Conservation (phyloP, 352 stramenopile species). For the Globisporangium apiculatum region DNA sequence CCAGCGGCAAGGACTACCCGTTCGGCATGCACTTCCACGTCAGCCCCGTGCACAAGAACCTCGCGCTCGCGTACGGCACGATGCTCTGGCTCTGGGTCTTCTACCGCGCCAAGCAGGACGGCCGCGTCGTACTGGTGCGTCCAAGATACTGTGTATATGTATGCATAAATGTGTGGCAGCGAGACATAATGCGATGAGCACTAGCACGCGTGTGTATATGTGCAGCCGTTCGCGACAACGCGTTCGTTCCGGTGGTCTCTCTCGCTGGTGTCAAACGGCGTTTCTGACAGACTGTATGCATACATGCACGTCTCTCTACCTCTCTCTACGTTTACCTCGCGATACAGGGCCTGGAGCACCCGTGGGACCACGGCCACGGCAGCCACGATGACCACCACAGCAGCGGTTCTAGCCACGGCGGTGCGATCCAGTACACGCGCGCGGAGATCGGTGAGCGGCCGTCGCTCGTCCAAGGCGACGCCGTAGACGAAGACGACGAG, state of each 20-base stretch:
- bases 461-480: constrained; percentile 44
- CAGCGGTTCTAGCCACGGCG: constrained; percentile 19
- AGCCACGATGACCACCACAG: constrained; percentile 31
- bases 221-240: neutral
- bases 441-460: constrained; percentile 59
- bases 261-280: neutral
- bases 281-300: neutral
- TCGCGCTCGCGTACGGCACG: constrained; percentile 79
- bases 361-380: constrained; percentile 71
- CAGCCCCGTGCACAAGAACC: constrained; percentile 82
- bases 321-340: neutral
- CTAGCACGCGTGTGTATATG: neutral
- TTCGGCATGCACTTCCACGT: constrained; percentile 89
- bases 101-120: constrained; percentile 85
- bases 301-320: neutral
- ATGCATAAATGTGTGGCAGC: neutral
- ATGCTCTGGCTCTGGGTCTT: constrained; percentile 91
- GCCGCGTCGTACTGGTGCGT: constrained; percentile 66
- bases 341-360: constrained; percentile 72
- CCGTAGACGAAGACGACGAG: constrained; percentile 27
- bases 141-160: neutral
- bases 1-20: constrained; percentile 52
- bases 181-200: neutral
- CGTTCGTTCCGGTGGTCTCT: constrained; percentile 10
- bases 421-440: constrained; percentile 60